These are phyloP conservation scores for Globisporangium echinulatum DNA, from an alignment of 352 stramenopile genomes.

Conservation along the genomic window DNA sequence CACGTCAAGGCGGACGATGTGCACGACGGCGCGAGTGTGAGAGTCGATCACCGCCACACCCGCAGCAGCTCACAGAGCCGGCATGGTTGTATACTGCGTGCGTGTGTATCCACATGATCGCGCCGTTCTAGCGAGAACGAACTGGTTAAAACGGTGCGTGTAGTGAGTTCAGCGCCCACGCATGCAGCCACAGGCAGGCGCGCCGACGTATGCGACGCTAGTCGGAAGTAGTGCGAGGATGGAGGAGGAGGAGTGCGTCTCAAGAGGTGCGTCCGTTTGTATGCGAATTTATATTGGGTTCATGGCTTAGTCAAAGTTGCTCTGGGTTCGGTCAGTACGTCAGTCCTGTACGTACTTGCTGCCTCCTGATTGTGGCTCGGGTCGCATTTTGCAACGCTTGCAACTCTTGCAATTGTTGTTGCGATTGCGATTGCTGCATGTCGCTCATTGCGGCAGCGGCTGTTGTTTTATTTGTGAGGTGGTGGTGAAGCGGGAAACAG, in stretches of 20 bases:
- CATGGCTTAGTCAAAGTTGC: too few relatives aligned
- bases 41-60: background rate
- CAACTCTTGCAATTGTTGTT: too few relatives aligned
- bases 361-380: too few relatives aligned
- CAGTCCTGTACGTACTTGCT: too few relatives aligned
- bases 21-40: background rate
- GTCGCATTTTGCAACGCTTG: too few relatives aligned
- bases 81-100: too few relatives aligned
- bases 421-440: too few relatives aligned
- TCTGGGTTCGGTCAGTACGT: too few relatives aligned
- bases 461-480: background rate
- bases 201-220: background rate
- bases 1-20: background rate
- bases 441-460: background rate
- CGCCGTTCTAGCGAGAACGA: background rate
- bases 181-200: background rate
- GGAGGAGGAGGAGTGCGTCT: background rate
- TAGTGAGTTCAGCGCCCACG: background rate
- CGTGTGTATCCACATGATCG: background rate
- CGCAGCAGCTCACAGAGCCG: too few relatives aligned
- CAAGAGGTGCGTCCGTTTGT: background rate
- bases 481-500: too few relatives aligned
- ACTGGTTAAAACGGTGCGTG: background rate
- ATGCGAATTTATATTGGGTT: too few relatives aligned
- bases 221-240: background rate